phyloP scores from a whole-genome alignment of 768 basidiomycete genomes.

The Calvatia gigantea region DNA sequence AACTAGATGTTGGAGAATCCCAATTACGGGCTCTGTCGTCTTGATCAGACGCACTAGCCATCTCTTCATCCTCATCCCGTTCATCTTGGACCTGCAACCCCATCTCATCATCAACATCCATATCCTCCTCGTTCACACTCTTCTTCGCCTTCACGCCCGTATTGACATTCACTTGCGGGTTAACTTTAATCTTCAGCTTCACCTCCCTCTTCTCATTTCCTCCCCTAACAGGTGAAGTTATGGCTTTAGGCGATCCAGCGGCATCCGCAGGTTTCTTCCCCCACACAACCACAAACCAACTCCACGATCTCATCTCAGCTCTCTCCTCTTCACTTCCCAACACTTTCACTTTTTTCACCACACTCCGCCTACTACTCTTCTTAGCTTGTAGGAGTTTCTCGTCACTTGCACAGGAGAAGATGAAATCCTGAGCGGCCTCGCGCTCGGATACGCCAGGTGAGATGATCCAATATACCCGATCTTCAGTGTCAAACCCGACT shows the following conservation, averaged over 20 bases:
- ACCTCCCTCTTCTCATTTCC: constrained; percentile 12
- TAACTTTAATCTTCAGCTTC: constrained; percentile 18
- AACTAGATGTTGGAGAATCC: not conserved
- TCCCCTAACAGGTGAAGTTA: constrained; percentile 2
- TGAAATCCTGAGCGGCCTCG: constrained; percentile 44
- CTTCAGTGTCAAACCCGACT: constrained; percentile 68
- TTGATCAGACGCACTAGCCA: not conserved
- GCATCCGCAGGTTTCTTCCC: constrained; percentile 44
- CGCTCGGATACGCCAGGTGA: constrained; percentile 58
- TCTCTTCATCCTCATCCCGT: constrained; percentile 17
- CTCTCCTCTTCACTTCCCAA: constrained; percentile 41
- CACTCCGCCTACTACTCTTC: constrained; percentile 26
- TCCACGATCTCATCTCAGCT: constrained; percentile 56
- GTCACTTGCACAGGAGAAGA: constrained; percentile 20
- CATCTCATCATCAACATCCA: not conserved
- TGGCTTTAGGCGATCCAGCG: constrained; percentile 9
- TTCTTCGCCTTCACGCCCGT: constrained; percentile 27
- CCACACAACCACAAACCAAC: constrained; percentile 77
- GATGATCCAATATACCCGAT: constrained; percentile 65
- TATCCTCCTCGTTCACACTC: not conserved
- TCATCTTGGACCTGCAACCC: constrained; percentile 5
- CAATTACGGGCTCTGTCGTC: not conserved
- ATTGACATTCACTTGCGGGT: constrained; percentile 37
- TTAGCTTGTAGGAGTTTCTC: constrained; percentile 38
- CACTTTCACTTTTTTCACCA: constrained; percentile 22